Base-by-base conservation (phyloP, 768 basidiomycete genomes). In the Mycena polygramma region DNA sequence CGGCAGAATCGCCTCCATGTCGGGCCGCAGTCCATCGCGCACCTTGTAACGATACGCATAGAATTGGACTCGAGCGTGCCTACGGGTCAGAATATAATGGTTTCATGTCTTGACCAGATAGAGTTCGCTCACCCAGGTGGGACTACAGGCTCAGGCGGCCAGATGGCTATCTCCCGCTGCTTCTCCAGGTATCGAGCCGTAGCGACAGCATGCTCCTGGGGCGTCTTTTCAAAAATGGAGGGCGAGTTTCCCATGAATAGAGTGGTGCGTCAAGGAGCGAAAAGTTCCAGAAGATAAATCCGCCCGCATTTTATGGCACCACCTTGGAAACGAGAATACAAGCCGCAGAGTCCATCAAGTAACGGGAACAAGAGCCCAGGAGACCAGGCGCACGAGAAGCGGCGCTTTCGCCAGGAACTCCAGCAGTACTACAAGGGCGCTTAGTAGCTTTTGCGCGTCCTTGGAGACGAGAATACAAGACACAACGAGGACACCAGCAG, bases 11-110 rank as follows among this genome's bases (percentile, higher is more conserved):
- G 45, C 53, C 39, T 73, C 66, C n/a, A 73, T 66, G 49, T 73
- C 71, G 11, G 71, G 71, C 48, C 71, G 63, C 6, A 66, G 24
- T 19, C 52, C 52, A 46, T 73, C 67, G 46, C 67, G 62, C 24
- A 69, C 67, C 24, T 66, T 60, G 68, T 57, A 53, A 9, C 63
- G 62, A 45, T 62, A 63, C 0, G 55, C 19, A 37, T 65, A 73
- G 24, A 73, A 69, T 26, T 73, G 63, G 41, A 73, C 59, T 6
- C 22, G 36, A 4, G 65, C 68, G 24, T 63, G 49, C 5, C 71
- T 73, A 13, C 14, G 1, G n/a, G 4, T 5, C 4, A 35, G 9
- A 22, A 20, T 20, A 8, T 22, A 46, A 35, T 46, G 1, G 10
- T 19, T 20, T 17, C 10, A 22, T 13, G 1, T 8, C 15, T 20